Conservation (phyloP, 495 filamentous ascomycete species). For the Bryoglossum gracile region DNA sequence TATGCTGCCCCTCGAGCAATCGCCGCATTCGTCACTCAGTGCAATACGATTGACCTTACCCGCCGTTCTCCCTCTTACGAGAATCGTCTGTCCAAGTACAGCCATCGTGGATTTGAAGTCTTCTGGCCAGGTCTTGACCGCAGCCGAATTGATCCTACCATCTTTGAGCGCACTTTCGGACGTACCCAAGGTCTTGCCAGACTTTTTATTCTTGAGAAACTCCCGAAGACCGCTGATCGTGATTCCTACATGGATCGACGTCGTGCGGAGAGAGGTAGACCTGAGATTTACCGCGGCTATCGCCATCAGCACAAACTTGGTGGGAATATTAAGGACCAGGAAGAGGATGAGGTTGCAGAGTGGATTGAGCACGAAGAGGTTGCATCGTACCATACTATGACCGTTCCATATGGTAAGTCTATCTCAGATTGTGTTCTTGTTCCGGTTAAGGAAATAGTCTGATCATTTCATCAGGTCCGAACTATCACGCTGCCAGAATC, state of each 20-base stretch:
- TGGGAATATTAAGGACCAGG: conserved; percentile 59
- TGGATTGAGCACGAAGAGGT: conserved; percentile 70
- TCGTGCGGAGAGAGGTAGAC: conserved; percentile 61
- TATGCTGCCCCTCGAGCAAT: conserved; percentile 64
- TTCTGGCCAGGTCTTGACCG: conserved; percentile 69
- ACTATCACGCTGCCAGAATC: conserved; percentile 63
- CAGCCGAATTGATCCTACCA: conserved; percentile 68
- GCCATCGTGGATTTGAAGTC: conserved; percentile 73
- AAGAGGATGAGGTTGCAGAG: conserved; percentile 72
- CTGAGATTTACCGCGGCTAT: conserved; percentile 24
- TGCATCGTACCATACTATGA: conserved; percentile 70
- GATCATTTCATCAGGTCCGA: conserved; percentile 18
- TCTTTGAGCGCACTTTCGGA: conserved; percentile 72
- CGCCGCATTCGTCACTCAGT: conserved; percentile 69
- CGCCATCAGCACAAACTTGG: conserved; percentile 24
- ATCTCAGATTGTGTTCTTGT: too few relatives aligned
- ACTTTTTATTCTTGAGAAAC: conserved; percentile 69
- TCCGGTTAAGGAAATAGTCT: background rate
- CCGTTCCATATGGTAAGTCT: conserved; percentile 62
- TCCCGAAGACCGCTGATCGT: conserved; percentile 57
- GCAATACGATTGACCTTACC: conserved; percentile 70
- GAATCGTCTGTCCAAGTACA: conserved; percentile 82
- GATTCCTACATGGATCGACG: conserved; percentile 60
- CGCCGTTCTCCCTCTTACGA: conserved; percentile 79
- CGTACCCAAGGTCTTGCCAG: conserved; percentile 70